Conservation (phyloP, 2,329 filamentous ascomycete species). For the Aciculosporium take region DNA sequence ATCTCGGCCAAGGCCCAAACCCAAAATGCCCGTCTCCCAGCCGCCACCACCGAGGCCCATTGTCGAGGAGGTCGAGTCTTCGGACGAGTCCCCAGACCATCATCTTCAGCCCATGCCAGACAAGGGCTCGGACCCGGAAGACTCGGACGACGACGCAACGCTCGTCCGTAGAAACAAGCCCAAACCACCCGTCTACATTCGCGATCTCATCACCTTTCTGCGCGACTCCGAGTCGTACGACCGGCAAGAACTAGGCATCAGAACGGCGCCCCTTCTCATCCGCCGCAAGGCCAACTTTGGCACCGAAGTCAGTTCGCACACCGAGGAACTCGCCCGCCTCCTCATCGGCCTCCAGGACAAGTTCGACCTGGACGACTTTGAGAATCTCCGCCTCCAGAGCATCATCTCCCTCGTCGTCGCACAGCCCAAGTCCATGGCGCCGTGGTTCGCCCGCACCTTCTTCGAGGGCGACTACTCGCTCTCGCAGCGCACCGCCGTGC, state of each 20-base stretch:
- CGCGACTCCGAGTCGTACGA: conserved; percentile 75
- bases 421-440: conserved; percentile 62
- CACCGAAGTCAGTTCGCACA: conserved; percentile 72
- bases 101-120: conserved; percentile 38
- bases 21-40: conserved; percentile 11
- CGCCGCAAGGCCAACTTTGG: conserved; percentile 80
- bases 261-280: conserved; percentile 65
- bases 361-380: conserved; percentile 66
- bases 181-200: conserved; percentile 76
- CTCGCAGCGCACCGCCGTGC: conserved; percentile 65
- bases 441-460: conserved; percentile 71
- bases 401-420: conserved; percentile 72
- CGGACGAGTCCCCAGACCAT: conserved; percentile 44
- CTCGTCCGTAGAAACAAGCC: conserved; percentile 72
- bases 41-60: conserved; percentile 29
- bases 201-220: conserved; percentile 67
- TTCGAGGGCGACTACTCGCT: conserved; percentile 89
- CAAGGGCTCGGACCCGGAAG: conserved; percentile 79
- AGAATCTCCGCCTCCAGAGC: conserved; percentile 59
- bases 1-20: neutral
- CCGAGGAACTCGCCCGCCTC: conserved; percentile 62
- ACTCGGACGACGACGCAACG: conserved; percentile 87
- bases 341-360: conserved; percentile 75
- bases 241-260: conserved; percentile 64
- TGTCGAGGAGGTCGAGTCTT: conserved; percentile 51